Evolutionary conservation across 2,329 filamentous ascomycete species (phyloP).

Genomic region (Aspergillus japonicus): DNA sequence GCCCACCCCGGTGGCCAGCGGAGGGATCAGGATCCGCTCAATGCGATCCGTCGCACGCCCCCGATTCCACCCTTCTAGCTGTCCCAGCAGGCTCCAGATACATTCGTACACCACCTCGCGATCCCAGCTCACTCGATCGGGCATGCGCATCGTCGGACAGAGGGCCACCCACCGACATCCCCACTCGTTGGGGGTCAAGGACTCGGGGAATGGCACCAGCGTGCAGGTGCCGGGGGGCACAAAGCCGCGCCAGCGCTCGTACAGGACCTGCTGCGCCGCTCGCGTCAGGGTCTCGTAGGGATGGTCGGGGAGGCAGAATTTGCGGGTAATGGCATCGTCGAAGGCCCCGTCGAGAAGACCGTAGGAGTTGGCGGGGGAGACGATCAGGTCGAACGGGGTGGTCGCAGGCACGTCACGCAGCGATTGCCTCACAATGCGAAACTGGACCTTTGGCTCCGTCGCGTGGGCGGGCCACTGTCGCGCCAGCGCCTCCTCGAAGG

Average conservation of each 20-base stretch:
- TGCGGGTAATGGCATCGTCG: constrained; percentile 54
- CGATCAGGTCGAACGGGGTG: constrained; percentile 49
- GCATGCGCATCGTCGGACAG: constrained; percentile 56
- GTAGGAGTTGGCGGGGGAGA: constrained; percentile 58
- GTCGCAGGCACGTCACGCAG: constrained; percentile 40
- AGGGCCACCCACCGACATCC: constrained; percentile 48
- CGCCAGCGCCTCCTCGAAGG: constrained; percentile 41
- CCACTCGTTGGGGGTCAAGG: constrained; percentile 43
- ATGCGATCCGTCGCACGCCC: constrained; percentile 31
- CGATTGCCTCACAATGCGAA: constrained; percentile 33
- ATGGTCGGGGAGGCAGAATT: constrained; percentile 44
- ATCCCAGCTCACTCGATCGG: constrained; percentile 49
- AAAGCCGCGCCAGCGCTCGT: constrained; percentile 51
- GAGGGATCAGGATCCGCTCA: constrained; percentile 51
- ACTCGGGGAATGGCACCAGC: constrained; percentile 45
- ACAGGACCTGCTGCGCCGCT: constrained; percentile 47
- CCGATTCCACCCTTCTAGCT: constrained; percentile 51
- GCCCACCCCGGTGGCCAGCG: constrained; percentile 52
- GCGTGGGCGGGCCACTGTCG: constrained; percentile 32
- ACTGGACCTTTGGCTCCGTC: constrained; percentile 27
- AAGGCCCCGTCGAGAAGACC: constrained; percentile 56
- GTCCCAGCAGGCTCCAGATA: constrained; percentile 53
- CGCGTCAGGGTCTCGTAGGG: constrained; percentile 51
- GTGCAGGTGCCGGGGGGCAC: constrained; percentile 54
- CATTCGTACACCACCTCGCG: constrained; percentile 56